Evolutionary conservation across 2,329 filamentous ascomycete genomes (phyloP), one percentile per base, ranked within the genome.

Genomic region (Lecanicillium sp.): DNA sequence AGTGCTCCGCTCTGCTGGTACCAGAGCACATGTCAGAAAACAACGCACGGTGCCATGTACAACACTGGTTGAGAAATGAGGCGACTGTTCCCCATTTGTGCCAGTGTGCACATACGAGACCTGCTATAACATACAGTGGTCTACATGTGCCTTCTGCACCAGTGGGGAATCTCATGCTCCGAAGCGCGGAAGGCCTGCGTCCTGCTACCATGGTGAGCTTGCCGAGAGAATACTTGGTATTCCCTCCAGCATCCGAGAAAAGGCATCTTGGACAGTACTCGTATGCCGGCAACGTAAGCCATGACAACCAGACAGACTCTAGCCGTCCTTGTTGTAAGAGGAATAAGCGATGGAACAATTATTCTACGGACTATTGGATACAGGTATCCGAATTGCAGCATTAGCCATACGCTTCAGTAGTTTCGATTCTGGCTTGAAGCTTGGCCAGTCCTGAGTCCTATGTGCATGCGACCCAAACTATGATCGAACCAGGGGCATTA

Each of bases 11-110:
- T 27, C 32, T 12, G 22, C 7, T 34, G 20, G 29, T 15, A 29
- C 15, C 13, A 19, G 43, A 45, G 47, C 47, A 48, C 45, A 51
- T 49, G 50, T 47, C 48, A 49, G 43, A 45, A 47, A 49, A 47
- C 38, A 47, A 35, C 48, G 41, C 47, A 47, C 33, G 28, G 33
- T 30, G 35, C 18, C 29, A 20, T 45, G 22, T 30, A 37, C 30
- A 40, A 39, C 40, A 39, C 37, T 45, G 29, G 32, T 43, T 29
- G 32, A 25, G 31, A 35, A 35, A 33, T 40, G 38, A 40, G 38
- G 38, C 38, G 38, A 40, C 38, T 40, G 31, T 29, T 29, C 30
- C 30, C 4, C 30, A n/a, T n/a, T n/a, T n/a, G n/a, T 12, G 9
- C 30, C 8, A 9, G n/a, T 33, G 30, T 9, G 9, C 14, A 13